A percentile compares a stretch with the other conserved stretches of the same genome.
phyloP scores from a whole-genome alignment of 116 monocot genomes.

The Iris pallida region DNA sequence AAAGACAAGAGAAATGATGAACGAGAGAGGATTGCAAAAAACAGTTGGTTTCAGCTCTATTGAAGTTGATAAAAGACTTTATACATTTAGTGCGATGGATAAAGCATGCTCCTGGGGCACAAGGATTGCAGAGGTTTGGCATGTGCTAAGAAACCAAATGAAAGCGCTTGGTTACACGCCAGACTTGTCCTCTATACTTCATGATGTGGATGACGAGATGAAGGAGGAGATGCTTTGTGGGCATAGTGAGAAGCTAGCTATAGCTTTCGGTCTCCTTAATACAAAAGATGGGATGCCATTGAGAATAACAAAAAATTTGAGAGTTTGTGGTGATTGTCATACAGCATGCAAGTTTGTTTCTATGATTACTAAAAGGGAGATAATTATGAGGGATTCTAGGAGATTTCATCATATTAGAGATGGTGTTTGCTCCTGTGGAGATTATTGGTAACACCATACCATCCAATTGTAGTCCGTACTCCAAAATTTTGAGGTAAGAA shows the following conservation, averaged over 20 bases:
- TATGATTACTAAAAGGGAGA: conserved; percentile 10
- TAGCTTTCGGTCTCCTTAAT: conserved; percentile 5
- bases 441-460: conserved; percentile 14
- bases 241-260: conserved; percentile 31
- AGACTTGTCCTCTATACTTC: background rate
- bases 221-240: conserved; percentile 23
- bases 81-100: background rate
- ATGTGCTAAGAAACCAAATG: background rate
- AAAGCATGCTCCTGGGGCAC: background rate
- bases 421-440: conserved; percentile 18
- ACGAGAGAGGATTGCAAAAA: conserved; percentile 16
- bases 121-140: background rate
- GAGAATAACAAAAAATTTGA: conserved; percentile 24
- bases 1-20: conserved; percentile 28
- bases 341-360: conserved; percentile 7
- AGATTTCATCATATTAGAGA: conserved; percentile 24
- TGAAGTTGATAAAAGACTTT: conserved; percentile 16
- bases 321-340: conserved; percentile 32
- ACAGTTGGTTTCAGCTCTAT: conserved; percentile 44
- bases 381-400: conserved; percentile 13
- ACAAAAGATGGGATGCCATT: background rate
- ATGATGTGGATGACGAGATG: background rate
- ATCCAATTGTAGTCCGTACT: background rate
- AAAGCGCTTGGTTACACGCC: conserved; percentile 6
- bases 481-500: no score